Base-by-base conservation (phyloP, 108 stramenopile genomes). In the Hondaea fermentalgiana region DNA sequence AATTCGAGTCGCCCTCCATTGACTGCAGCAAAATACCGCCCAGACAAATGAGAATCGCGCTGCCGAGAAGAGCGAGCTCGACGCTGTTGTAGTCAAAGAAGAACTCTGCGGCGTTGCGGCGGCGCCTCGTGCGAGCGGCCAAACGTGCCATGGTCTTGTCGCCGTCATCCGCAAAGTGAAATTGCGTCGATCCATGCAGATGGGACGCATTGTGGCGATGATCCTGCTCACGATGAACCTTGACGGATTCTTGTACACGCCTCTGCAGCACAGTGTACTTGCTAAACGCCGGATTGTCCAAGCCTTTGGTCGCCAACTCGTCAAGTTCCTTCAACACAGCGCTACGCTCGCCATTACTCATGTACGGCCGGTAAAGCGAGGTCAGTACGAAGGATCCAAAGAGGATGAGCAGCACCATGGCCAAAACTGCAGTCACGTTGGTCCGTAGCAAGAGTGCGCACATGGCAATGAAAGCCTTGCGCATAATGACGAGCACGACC, bases 11-110 rank as follows among this genome's bases (percentile, higher is more conserved):
- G 17, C 29, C 23, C 17, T 88, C 47, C 49, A 88, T 25, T 5
- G 72, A 87, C 60, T 87, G 60, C 29, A 91, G 87, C 88, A 91
- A 60, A 57, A 91, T 89, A 5, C 88, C 91, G 19, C 88, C 58
- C 28, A 91, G 57, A 64, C 87, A 87, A 14, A 91, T 72, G 10
- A 91, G 42, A 44, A 89, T 49, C 1, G 89, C 88, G 57, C 72
- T 58, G 44, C 45, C 87, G 5, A 91, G 72, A 19, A 91, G 55
- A 25, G 44, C 57, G n/a, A 44, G 35, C 64, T 91, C 91, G 35
- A 91, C 91, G 3, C 87, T 91, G 76, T 91, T 91, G 91, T 91
- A 91, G 60, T 91, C 88, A 55, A 87, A 60, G 69, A 91, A 87
- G 64, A 89, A 83, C 4, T 58, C 60, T 5, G 17, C 21, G 6